Percentiles rank a stretch among this genome's conserved stretches.
phyloP scores from a whole-genome alignment of 768 basidiomycete species.

The Omphalotus guepiniiformis region DNA sequence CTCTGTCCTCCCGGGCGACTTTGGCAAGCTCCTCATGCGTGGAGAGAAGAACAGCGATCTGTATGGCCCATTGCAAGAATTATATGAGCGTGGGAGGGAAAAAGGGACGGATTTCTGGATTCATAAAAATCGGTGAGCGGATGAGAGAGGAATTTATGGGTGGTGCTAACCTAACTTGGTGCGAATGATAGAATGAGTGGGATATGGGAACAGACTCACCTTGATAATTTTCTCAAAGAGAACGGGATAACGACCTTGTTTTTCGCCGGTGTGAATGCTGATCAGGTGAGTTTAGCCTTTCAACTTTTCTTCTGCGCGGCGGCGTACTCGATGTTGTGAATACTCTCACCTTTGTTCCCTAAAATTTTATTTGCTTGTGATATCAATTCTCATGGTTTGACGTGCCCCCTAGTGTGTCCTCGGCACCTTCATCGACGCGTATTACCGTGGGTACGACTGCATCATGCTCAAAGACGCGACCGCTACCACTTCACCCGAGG shows the following conservation, averaged over 20 bases:
- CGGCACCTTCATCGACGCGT: conserved; percentile 61
- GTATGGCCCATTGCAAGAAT: conserved; percentile 58
- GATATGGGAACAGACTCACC: conserved; percentile 58
- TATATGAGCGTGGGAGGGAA: conserved; percentile 47
- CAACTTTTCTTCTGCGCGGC: background rate
- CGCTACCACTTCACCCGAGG: conserved; percentile 59
- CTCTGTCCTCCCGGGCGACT: conserved; percentile 45
- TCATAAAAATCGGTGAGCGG: conserved; percentile 57
- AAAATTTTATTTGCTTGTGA: too few relatives aligned
- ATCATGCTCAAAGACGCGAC: conserved; percentile 53
- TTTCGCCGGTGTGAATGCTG: conserved; percentile 64
- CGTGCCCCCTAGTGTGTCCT: conserved; percentile 46
- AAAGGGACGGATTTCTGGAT: conserved; percentile 67
- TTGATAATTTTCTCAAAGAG: conserved; percentile 60
- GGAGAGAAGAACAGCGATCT: conserved; percentile 53
- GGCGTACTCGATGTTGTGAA: too few relatives aligned
- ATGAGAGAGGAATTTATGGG: too few relatives aligned
- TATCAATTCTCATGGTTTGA: background rate
- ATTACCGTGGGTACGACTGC: conserved; percentile 62
- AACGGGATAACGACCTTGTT: conserved; percentile 59
- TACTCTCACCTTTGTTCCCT: too few relatives aligned
- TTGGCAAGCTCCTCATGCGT: conserved; percentile 57
- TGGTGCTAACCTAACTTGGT: background rate
- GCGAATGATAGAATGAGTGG: conserved; percentile 49
- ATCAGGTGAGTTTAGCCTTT: conserved; percentile 40